Evolutionary conservation across 2,329 filamentous ascomycete species (phyloP).

Genomic region (Cladorrhinum sp.): DNA sequence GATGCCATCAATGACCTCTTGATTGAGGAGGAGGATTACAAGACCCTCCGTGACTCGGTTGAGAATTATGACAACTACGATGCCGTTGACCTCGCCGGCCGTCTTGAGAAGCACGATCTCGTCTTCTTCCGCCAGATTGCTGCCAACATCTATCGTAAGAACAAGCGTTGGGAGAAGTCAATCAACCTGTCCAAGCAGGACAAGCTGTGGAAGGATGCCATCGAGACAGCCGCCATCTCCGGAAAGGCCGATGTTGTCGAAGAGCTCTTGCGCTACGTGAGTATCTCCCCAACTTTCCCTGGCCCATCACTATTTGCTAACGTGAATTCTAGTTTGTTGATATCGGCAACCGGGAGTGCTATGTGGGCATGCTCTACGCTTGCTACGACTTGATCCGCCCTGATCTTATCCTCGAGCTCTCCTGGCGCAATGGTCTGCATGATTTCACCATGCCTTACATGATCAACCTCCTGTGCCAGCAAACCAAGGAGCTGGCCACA

Average conservation of each 20-base stretch:
- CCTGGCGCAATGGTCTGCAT: slow-evolving; percentile 89
- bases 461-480: slow-evolving; percentile 95
- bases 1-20: slow-evolving; percentile 96
- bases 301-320: slow-evolving; percentile 33
- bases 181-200: slow-evolving; percentile 98
- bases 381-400: slow-evolving; percentile 97
- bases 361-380: slow-evolving; percentile 98
- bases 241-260: slow-evolving; percentile 89
- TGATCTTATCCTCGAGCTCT: slow-evolving; percentile 90
- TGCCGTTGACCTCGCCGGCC: slow-evolving; percentile 83
- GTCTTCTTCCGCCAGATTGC: slow-evolving; percentile 99
- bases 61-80: slow-evolving; percentile 99
- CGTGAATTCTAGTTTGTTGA: slow-evolving; percentile 75
- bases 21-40: slow-evolving; percentile 99
- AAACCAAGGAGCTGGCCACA: slow-evolving; percentile 77
- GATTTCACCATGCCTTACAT: slow-evolving; percentile 99
- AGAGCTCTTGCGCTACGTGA: slow-evolving; percentile 92
- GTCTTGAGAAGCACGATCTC: slow-evolving; percentile 94
- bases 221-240: slow-evolving; percentile 93
- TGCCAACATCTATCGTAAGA: slow-evolving; percentile 98
- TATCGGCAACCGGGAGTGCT: slow-evolving; percentile 98
- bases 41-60: slow-evolving; percentile 94
- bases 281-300: slow-evolving; percentile 41
- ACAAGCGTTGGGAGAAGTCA: slow-evolving; percentile 99
- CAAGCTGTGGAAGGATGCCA: slow-evolving; percentile 99